These are phyloP conservation scores for Cryptosporidium ubiquitum DNA, from an alignment of 169 alveolate genomes.

Conservation along the genomic window DNA sequence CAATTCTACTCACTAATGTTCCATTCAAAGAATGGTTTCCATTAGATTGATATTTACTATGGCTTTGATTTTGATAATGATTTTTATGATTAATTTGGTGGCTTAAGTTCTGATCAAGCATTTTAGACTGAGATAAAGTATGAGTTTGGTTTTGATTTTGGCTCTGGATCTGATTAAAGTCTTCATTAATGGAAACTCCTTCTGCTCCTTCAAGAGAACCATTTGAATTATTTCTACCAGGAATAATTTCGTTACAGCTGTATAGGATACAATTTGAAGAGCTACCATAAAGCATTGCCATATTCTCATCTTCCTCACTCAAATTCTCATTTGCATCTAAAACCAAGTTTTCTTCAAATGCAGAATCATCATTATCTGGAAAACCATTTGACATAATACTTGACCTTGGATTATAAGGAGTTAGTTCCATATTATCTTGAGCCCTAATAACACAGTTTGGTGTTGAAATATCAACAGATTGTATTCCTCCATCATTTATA, in stretches of 20 bases:
- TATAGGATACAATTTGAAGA: not conserved
- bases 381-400: not conserved
- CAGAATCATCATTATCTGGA: conserved; percentile 15
- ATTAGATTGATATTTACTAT: not conserved
- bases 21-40: not conserved
- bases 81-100: not conserved
- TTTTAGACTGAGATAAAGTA: not conserved
- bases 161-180: not conserved
- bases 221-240: not conserved
- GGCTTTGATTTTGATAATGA: not conserved
- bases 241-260: not conserved
- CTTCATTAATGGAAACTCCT: not conserved
- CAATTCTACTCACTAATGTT: not conserved
- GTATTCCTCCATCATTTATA: not conserved
- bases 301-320: conserved; percentile 55
- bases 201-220: conserved; percentile 3
- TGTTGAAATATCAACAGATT: not conserved
- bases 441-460: not conserved
- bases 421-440: not conserved
- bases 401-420: not conserved
- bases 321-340: conserved; percentile 50
- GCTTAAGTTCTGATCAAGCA: not conserved
- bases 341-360: conserved; percentile 33
- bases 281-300: not conserved
- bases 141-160: not conserved